These are phyloP conservation scores for Penicillium corylophilum DNA, from an alignment of 2,329 filamentous ascomycete species.

Conservation along the genomic window DNA sequence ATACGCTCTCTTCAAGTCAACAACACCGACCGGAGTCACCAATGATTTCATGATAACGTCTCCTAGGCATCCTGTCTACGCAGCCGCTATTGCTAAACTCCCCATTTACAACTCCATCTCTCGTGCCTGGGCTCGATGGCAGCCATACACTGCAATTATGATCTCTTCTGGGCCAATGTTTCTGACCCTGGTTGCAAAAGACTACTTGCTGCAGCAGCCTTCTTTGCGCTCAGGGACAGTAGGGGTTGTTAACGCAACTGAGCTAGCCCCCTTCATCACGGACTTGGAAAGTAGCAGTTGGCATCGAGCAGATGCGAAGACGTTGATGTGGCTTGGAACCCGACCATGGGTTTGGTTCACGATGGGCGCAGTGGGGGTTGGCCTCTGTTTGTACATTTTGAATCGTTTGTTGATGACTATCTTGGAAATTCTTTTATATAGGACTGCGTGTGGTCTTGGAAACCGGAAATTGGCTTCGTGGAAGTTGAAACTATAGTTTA, in stretches of 20 bases:
- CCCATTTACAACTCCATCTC: slow-evolving; percentile 1
- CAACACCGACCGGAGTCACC: slow-evolving; percentile 1
- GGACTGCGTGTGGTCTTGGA: background rate
- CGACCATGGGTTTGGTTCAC: slow-evolving; percentile 5
- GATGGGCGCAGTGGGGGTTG: background rate
- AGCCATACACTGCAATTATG: slow-evolving; percentile 9
- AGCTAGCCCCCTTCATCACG: slow-evolving; percentile 1
- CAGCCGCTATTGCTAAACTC: slow-evolving; percentile 1
- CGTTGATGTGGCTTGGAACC: slow-evolving; percentile 5
- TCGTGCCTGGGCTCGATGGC: slow-evolving; percentile 7
- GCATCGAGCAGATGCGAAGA: slow-evolving; percentile 1
- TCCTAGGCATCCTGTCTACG: slow-evolving; percentile 1
- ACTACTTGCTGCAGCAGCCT: slow-evolving; percentile 1
- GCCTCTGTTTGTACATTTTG: background rate
- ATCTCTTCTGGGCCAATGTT: slow-evolving; percentile 10
- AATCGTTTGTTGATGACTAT: background rate
- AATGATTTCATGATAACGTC: slow-evolving; percentile 5
- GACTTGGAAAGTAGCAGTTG: slow-evolving; percentile 2
- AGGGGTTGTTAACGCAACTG: background rate
- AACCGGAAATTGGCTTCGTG: background rate
- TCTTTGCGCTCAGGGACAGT: background rate
- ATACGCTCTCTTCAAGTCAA: slow-evolving; percentile 8
- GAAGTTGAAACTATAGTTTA: background rate
- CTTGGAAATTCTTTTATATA: background rate
- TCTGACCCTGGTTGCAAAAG: slow-evolving; percentile 4